Evolutionary conservation across 495 filamentous ascomycete genomes (phyloP), one percentile per base, ranked within the genome.

Genomic region (Talaromyces adpressus): DNA sequence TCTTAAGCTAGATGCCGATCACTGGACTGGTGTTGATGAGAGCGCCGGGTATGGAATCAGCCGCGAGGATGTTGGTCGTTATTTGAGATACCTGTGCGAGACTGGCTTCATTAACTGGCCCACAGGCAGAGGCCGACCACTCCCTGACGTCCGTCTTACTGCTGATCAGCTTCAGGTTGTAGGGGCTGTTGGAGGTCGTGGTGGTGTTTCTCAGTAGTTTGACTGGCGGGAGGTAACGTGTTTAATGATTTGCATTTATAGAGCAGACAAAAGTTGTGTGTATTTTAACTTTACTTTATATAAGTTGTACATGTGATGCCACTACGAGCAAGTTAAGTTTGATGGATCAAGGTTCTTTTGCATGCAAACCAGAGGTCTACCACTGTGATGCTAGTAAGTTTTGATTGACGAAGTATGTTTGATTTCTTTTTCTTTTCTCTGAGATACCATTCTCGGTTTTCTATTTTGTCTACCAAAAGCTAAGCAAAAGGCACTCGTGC

Each of bases 61-160:
- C n/a, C 80, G 84, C 63, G 85, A 89, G 64, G 80, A 84, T 56
- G 83, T 94, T 52, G 91, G 90, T 11, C 70, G 83, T 47, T 97
- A 92, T 73, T 71, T 92, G 12, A 79, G 86, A 6, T 96, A 90
- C 67, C 75, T 97, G 41, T 79, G 87, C 8, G 80, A 81, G 51
- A 81, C 87, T 65, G 89, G 88, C 11, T 96, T 95, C 73, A 75
- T 97, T 57, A 77, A 77, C 11, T 59, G 64, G 45, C 89, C 91
- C 71, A 72, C 75, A 51, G 78, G 82, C 4, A 72, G 72, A 34
- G 79, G 69, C 32, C 71, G 64, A 52, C 66, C 75, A 18, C 65
- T 89, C 58, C 85, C 86, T 0, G 66, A 68, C 23, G 71, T 79
- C 1, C 67, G 68, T 16, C 71, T 87, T 36, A 78, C 73, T n/a